Base-by-base conservation (phyloP, 2,329 filamentous ascomycete species). In the Ascomycota sp. region DNA sequence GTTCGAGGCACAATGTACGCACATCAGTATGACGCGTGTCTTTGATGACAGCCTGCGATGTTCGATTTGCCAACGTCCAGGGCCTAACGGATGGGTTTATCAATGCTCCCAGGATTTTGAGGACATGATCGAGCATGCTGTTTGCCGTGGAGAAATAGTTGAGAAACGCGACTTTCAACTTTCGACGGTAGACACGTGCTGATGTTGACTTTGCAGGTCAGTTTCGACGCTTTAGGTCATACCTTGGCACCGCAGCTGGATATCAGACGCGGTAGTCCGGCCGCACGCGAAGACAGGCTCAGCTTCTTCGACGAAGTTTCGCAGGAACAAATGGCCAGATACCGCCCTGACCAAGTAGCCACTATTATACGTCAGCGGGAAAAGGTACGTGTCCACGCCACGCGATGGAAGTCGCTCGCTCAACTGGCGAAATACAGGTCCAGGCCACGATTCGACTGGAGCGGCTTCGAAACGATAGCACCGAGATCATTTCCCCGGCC, bases 21-120 rank as follows among this genome's bases (percentile, higher is more conserved):
- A 84, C 46, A 54, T 71, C 31, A 71, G 63, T 36, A 73, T 82
- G 64, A 67, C 69, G 8, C 68, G 75, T 25, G 50, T 80, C 31
- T 78, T 72, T 43, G 64, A 63, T 27, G 37, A 53, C 13, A 47
- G 59, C 25, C 49, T 58, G 32, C 45, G 49, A 12, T 89, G 80
- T 52, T 53, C 61, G 7, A 46, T 60, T 21, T 89, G 80, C 44
- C 55, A 56, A 29, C 53, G 55, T 29, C 50, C 51, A 1, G 66
- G 74, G 0, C 53, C 60, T 11, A 59, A 74, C 35, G 76, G 77
- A 24, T 89, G 76, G 68, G 54, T 89, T 16, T 89, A 80, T 50
- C 60, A 65, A 38, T 89, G 81, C 50, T 66, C 62, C 9, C 68
- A 79, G 47, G 77, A 83, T 43, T 56, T 56, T 9, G 59, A 67